A percentile compares a stretch with the other conserved stretches of the same genome.
These are phyloP conservation scores for Alternaria conjuncta DNA, from an alignment of 2,329 filamentous ascomycete species.

Conservation along the genomic window DNA sequence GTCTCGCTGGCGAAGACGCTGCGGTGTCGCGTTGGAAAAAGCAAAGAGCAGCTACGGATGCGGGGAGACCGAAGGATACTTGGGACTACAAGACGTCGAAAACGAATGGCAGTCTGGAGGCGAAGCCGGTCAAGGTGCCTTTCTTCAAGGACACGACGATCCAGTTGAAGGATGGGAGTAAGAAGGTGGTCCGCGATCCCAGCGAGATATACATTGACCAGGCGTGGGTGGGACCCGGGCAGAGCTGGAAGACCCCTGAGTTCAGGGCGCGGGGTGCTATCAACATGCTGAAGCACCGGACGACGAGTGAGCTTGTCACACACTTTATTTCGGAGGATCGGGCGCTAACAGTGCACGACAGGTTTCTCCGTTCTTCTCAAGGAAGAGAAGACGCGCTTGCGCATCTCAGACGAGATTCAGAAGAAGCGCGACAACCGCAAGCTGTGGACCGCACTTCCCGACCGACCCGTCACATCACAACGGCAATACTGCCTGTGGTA, in stretches of 20 bases:
- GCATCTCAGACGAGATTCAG: slow-evolving; percentile 78
- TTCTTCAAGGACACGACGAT: slow-evolving; percentile 62
- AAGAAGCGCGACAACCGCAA: slow-evolving; percentile 76
- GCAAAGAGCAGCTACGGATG: slow-evolving; percentile 21
- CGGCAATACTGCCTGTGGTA: slow-evolving; percentile 94
- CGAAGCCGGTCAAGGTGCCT: slow-evolving; percentile 15
- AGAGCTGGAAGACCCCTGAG: slow-evolving; percentile 59
- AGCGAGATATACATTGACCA: slow-evolving; percentile 89
- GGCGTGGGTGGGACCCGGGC: slow-evolving; percentile 86
- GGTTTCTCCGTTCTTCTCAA: slow-evolving; percentile 83
- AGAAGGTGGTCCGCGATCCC: slow-evolving; percentile 72
- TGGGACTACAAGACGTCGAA: slow-evolving; percentile 20
- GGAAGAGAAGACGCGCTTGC: slow-evolving; percentile 88
- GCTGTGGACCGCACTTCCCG: slow-evolving; percentile 86
- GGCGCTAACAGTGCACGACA: slow-evolving; percentile 41
- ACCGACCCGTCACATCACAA: slow-evolving; percentile 82
- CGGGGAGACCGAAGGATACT: slow-evolving; percentile 11
- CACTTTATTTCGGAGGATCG: slow-evolving; percentile 30
- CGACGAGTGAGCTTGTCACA: slow-evolving; percentile 68
- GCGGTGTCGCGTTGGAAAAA: slow-evolving; percentile 28
- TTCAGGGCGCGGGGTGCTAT: slow-evolving; percentile 78
- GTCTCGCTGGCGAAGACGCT: slow-evolving; percentile 58
- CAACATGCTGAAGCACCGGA: slow-evolving; percentile 71
- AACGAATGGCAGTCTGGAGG: slow-evolving; percentile 2
- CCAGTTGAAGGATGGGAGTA: slow-evolving; percentile 75